Conservation (phyloP, 129 eudicot genomes). For the Lactuca saligna region DNA sequence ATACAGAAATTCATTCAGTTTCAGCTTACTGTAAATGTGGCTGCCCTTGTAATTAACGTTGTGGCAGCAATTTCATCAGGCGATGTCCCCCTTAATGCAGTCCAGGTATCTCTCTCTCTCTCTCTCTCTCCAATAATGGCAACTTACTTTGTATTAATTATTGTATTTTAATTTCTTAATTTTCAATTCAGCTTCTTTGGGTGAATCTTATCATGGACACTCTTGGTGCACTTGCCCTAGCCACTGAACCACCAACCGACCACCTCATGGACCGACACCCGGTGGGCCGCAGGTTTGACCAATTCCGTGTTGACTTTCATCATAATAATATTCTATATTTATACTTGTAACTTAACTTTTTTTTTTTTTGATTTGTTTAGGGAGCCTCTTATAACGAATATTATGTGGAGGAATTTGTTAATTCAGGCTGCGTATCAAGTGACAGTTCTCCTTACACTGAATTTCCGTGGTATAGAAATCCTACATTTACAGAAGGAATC, state of each 20-base stretch:
- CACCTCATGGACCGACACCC: slow-evolving; percentile 85
- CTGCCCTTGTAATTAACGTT: slow-evolving; percentile 76
- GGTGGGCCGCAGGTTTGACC: slow-evolving; percentile 81
- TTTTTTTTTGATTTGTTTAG: slow-evolving; percentile 39
- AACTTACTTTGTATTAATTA: background rate
- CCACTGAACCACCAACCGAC: slow-evolving; percentile 97
- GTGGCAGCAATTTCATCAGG: slow-evolving; percentile 91
- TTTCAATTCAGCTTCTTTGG: slow-evolving; percentile 79
- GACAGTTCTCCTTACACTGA: slow-evolving; percentile 65
- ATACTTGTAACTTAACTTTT: slow-evolving; percentile 2
- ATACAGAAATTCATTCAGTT: slow-evolving; percentile 91
- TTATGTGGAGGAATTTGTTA: slow-evolving; percentile 93
- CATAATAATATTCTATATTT: background rate
- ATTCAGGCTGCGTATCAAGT: slow-evolving; percentile 92
- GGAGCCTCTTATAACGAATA: slow-evolving; percentile 91
- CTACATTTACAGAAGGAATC: slow-evolving; percentile 45
- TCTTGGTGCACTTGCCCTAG: slow-evolving; percentile 94
- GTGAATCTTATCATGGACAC: slow-evolving; percentile 97
- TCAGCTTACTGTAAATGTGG: slow-evolving; percentile 91
- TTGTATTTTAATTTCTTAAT: background rate
- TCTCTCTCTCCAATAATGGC: background rate
- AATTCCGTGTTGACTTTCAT: background rate
- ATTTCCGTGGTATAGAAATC: slow-evolving; percentile 60
- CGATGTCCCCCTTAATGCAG: slow-evolving; percentile 89
- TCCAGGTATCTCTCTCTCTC: slow-evolving; percentile 55